Conservation (phyloP, 257 asterid species). For the Hygrophila difformis region DNA sequence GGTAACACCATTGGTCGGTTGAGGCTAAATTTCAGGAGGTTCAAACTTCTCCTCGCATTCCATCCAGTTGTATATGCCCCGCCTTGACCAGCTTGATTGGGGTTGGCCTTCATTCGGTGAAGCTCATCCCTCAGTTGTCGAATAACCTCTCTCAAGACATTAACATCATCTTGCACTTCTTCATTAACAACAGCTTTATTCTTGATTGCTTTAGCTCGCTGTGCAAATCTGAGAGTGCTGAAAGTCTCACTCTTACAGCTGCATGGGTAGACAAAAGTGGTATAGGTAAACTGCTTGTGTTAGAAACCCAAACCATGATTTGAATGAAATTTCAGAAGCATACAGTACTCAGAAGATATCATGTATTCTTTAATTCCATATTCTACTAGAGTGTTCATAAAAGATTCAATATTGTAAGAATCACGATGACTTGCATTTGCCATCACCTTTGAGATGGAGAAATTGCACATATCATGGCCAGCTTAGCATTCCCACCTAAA, state of each 20-base stretch:
- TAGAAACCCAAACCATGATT: not conserved
- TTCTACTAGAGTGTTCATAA: too few relatives aligned
- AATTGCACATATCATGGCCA: conserved; percentile 96
- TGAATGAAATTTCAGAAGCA: not conserved
- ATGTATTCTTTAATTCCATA: too few relatives aligned
- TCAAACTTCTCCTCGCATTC: conserved; percentile 91
- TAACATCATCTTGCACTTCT: conserved; percentile 95
- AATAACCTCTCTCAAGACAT: conserved; percentile 73
- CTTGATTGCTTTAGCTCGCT: conserved; percentile 96
- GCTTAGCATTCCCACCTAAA: conserved; percentile 93
- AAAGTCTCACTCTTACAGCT: conserved; percentile 90
- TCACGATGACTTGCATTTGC: too few relatives aligned
- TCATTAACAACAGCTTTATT: conserved; percentile 85
- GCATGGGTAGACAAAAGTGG: conserved; percentile 18
- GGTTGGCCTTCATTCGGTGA: conserved; percentile 59
- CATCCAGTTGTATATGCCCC: conserved; percentile 68
- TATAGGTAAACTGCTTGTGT: too few relatives aligned
- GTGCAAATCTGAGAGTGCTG: conserved; percentile 95
- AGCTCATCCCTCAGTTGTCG: conserved; percentile 90
- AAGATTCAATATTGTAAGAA: too few relatives aligned
- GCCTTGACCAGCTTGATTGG: conserved; percentile 38
- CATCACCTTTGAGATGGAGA: conserved; percentile 85
- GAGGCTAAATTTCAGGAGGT: conserved; percentile 81
- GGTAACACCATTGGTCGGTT: conserved; percentile 72
- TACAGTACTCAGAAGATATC: too few relatives aligned